These are phyloP conservation scores for Cynara cardunculus DNA, from an alignment of 129 eudicot genomes.

Conservation along the genomic window DNA sequence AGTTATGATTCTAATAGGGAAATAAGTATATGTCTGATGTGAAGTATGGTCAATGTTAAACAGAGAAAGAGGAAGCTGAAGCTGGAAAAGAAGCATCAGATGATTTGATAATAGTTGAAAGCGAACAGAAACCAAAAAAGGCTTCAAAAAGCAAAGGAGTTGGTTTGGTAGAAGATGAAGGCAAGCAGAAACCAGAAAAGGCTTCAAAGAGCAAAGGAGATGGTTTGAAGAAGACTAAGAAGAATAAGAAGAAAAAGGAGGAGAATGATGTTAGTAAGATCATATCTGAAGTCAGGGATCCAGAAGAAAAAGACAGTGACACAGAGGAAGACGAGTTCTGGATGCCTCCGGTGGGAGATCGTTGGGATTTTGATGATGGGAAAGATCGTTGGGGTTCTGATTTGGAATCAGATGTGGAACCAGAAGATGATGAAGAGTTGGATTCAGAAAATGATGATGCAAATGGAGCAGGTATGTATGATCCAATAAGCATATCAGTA, in stretches of 20 bases:
- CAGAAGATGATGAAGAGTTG: slow-evolving; percentile 44
- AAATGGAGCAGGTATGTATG: slow-evolving; percentile 42
- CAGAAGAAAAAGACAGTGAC: slow-evolving; percentile 45
- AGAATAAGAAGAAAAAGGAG: slow-evolving; percentile 31
- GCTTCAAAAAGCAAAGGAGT: slow-evolving; percentile 23
- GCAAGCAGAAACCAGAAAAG: slow-evolving; percentile 31
- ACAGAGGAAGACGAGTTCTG: slow-evolving; percentile 67
- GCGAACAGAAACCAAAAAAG: slow-evolving; percentile 14
- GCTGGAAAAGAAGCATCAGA: slow-evolving; percentile 44
- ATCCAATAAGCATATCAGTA: background rate
- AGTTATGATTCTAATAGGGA: background rate
- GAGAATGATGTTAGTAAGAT: slow-evolving; percentile 36
- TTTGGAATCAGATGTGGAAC: slow-evolving; percentile 41
- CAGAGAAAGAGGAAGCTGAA: slow-evolving; percentile 81
- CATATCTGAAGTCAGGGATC: slow-evolving; percentile 57
- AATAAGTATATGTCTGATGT: slow-evolving; percentile 3
- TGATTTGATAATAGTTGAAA: slow-evolving; percentile 16
- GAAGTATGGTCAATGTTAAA: slow-evolving; percentile 7
- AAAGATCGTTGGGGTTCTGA: slow-evolving; percentile 83
- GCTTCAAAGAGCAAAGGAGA: slow-evolving; percentile 33
- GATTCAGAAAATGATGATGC: slow-evolving; percentile 50
- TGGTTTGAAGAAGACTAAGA: slow-evolving; percentile 37
- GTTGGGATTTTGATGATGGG: slow-evolving; percentile 96
- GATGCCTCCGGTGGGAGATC: slow-evolving; percentile 93
- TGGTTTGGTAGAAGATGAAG: slow-evolving; percentile 26